Evolutionary conservation across 1,284 basidiomycete species (phyloP).

Genomic region (Ustilago nuda): DNA sequence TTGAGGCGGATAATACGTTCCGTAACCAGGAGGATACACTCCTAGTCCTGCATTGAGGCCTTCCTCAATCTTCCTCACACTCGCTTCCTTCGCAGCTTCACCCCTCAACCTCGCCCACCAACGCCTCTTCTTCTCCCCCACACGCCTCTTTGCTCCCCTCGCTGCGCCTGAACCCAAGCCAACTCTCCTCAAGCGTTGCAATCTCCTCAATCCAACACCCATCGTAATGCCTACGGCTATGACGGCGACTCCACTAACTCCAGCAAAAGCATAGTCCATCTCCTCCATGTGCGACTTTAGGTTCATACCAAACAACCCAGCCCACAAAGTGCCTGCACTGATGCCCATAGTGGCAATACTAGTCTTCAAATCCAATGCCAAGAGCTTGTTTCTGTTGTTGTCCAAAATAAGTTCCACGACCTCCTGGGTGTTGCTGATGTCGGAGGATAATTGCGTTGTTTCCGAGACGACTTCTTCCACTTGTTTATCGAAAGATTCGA

Average conservation of each 20-base stretch:
- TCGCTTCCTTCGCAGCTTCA: background rate
- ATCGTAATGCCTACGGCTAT: constrained; percentile 41
- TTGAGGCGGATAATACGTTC: background rate
- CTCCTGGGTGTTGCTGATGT: constrained; percentile 92
- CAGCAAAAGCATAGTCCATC: constrained; percentile 54
- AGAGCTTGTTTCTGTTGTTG: constrained; percentile 90
- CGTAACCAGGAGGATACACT: background rate
- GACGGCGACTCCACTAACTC: constrained; percentile 37
- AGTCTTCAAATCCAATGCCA: constrained; percentile 89
- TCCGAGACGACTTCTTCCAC: constrained; percentile 63
- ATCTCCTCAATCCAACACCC: constrained; percentile 42
- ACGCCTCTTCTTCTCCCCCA: constrained; percentile 15
- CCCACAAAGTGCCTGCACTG: constrained; percentile 89
- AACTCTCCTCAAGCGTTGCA: constrained; percentile 47
- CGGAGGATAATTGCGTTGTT: constrained; percentile 53
- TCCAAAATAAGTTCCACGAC: constrained; percentile 97
- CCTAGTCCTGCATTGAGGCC: background rate
- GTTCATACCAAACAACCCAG: constrained; percentile 96
- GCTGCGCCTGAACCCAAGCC: constrained; percentile 30
- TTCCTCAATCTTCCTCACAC: background rate
- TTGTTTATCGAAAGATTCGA: constrained; percentile 91
- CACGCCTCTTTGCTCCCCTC: background rate
- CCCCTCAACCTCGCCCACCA: background rate
- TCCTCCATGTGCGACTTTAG: constrained; percentile 57
- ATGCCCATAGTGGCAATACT: constrained; percentile 95